phyloP scores from a whole-genome alignment of 257 asterid genomes.

The Nicotiana attenuata region DNA sequence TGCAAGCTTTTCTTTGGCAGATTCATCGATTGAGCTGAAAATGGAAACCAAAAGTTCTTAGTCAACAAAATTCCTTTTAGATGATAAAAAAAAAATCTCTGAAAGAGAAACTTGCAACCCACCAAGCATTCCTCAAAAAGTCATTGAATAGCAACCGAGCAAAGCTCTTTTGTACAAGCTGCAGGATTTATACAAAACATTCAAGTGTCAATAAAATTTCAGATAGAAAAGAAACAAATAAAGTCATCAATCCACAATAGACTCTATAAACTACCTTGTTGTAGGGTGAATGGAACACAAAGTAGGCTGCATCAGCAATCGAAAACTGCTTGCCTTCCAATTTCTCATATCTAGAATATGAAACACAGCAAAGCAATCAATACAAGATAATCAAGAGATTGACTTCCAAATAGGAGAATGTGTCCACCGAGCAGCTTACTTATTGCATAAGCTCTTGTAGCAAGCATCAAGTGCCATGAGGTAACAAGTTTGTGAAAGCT shows the following conservation, averaged over 20 bases:
- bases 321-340: conserved; percentile 81
- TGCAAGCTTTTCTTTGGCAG: conserved; percentile 67
- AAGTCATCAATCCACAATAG: not conserved
- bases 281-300: conserved; percentile 95
- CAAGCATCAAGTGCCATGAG: conserved; percentile 97
- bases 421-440: conserved; percentile 36
- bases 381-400: not conserved
- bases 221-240: not conserved
- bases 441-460: conserved; percentile 66
- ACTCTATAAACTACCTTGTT: conserved; percentile 64
- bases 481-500: conserved; percentile 98
- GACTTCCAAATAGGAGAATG: not conserved
- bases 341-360: conserved; percentile 58
- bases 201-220: not conserved
- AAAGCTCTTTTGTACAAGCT: conserved; percentile 99
- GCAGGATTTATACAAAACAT: conserved; percentile 24
- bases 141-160: conserved; percentile 82
- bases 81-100: not conserved
- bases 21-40: conserved; percentile 75
- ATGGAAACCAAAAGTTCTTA: not conserved
- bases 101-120: conserved; percentile 3
- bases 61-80: not conserved
- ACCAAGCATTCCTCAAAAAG: conserved; percentile 65
- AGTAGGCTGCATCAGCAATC: conserved; percentile 70
- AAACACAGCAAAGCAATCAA: not conserved